A percentile compares a stretch with the other conserved stretches of the same genome.
These are phyloP conservation scores for Trypanosoma brucei DNA, from an alignment of 208 protist genomes.

Conservation along the genomic window DNA sequence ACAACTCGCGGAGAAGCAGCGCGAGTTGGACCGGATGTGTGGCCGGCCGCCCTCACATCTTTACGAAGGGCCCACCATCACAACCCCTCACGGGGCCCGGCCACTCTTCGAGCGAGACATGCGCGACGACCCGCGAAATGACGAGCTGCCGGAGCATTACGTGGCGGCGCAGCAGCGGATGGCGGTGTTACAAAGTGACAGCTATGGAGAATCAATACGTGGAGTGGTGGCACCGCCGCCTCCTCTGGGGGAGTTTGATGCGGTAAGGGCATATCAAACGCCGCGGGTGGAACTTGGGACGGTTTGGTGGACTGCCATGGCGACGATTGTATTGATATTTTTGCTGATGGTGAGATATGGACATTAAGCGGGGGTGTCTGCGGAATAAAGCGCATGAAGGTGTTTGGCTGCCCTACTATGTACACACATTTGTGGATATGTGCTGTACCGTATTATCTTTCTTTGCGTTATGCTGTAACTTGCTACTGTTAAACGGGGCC, in stretches of 20 bases:
- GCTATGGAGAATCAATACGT: constrained; percentile 42
- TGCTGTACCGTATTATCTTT: no score
- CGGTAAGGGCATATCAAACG: constrained; percentile 24
- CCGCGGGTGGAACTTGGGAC: constrained; percentile 33
- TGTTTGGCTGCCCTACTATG: neutral
- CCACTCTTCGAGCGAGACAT: constrained; percentile 40
- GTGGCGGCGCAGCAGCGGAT: constrained; percentile 45
- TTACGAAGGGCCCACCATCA: constrained; percentile 53
- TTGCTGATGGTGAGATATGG: constrained; percentile 39
- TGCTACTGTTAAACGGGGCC: no score
- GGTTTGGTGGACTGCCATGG: constrained; percentile 47
- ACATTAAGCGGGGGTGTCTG: constrained; percentile 13
- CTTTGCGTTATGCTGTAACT: no score
- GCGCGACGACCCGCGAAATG: constrained; percentile 35
- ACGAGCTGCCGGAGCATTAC: constrained; percentile 39
- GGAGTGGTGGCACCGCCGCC: constrained; percentile 59
- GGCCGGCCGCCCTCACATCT: constrained; percentile 34
- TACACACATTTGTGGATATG: no score
- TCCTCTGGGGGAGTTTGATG: constrained; percentile 17
- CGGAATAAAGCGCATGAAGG: neutral
- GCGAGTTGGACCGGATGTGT: constrained; percentile 33
- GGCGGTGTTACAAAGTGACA: constrained; percentile 49
- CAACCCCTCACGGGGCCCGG: constrained; percentile 26
- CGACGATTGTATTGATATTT: constrained; percentile 28
- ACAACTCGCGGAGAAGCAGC: constrained; percentile 48